Base-by-base conservation (phyloP, 345 rosid species). In the Populus davidiana region DNA sequence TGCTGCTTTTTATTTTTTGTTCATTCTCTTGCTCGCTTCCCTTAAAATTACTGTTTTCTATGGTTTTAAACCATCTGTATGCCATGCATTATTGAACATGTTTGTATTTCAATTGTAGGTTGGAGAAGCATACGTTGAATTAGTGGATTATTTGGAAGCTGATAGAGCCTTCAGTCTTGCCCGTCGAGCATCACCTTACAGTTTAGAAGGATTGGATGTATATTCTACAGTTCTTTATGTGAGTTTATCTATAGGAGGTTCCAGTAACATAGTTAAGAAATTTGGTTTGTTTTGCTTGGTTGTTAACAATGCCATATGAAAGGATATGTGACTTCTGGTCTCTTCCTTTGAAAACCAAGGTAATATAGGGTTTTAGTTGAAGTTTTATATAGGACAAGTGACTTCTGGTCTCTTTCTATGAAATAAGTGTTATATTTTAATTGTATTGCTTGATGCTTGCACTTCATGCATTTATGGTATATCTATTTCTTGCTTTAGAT, bases 141-240 rank as follows among this genome's bases (percentile, higher is more conserved):
- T 93, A 84, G 92, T 96, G 70, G 94, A 93, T 86, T 96, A 96
- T 85, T 83, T 91, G 78, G 98, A 96, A 88, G 99, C 99, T 67
- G 97, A 90, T 63, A 89, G 83, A 77, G 93, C 94, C 61, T 93
- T 93, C 83, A 88, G 83, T 84, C 97, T 88, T 77, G 93, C 99
- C 41, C 97, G 94, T 54, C 89, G 75, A 75, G 81, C 86, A 76
- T 90, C 99, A 68, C 97, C 97, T 69, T 91, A 96, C 83, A 87
- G 91, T 85, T 91, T 96, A 83, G 98, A 96, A 88, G 99, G 95
- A 77, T 84, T 93, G 96, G 99, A 96, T 86, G 83, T 89, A 78
- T 93, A 96, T 86, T 96, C 98, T 52, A 93, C 99, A 20, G 97
- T 92, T 75, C 92, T 96, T 72, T 96, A 89, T 83, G 99, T 96